Base-by-base conservation (phyloP, 2,329 filamentous ascomycete genomes). In the Chrysosporium queenslandicum region DNA sequence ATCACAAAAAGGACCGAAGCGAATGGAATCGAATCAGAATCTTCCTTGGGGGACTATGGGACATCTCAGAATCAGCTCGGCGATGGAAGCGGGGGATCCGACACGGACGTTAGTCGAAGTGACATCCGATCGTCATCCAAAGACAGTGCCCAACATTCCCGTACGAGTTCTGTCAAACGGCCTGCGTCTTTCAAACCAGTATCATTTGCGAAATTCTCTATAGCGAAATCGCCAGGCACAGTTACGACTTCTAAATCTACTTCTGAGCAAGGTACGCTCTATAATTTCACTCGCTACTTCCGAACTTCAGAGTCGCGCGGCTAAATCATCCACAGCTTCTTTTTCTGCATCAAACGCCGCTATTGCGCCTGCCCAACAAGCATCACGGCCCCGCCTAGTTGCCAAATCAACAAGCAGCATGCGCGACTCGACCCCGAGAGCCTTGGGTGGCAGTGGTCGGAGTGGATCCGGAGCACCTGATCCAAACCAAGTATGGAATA, bases 401-500 rank as follows among this genome's bases (percentile, higher is more conserved):
- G 80, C 80, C 34, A 84, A 84, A 64, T 76, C 79, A 34, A 78
- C 77, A 16, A 73, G 74, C 58, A 73, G 72, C 23, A 65, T 76
- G 52, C 71, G 75, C 55, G 75, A 77, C 55, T 71, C 73, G 16
- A 62, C 75, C 41, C 73, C 75, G 34, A 78, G 77, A 54, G 59
- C 73, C 21, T 69, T 70, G 46, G 66, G 75, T 52, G 67, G 63
- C 52, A 68, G 69, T 51, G 71, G 69, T 45, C 69, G 71, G 54
- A 71, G 71, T 53, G 73, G 73, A 50, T 66, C 66, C 56, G 66
- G 67, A 58, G 78, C 77, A n/a, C 80, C 81, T 46, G 80, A 83
- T 67, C 78, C 78, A n/a, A 81, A 74, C 66, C 80, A 81, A 66
- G 81, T 84, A 47, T 84, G 81, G 81, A 84, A 84, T 63, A 83